Base-by-base conservation (phyloP, 2,329 filamentous ascomycete genomes). In the Pezicula neosporulosa region DNA sequence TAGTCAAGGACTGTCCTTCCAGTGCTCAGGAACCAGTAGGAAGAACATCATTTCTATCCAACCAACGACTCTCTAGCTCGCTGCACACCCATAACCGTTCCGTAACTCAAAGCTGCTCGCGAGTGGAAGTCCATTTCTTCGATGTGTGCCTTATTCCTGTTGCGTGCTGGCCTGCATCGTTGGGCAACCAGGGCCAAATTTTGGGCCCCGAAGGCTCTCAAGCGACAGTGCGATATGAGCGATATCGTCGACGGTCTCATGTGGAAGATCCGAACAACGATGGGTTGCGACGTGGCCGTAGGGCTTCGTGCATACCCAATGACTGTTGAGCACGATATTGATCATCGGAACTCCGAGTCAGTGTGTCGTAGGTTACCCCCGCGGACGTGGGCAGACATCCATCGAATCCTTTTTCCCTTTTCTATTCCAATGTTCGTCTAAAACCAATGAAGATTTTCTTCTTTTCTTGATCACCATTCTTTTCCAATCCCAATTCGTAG, bases 211-310 rank as follows among this genome's bases (percentile, higher is more conserved):
- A 61, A 63, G 42, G 3, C 24, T 21, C 39, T 15, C 61, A 61
- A 63, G 54, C 47, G 24, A 36, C 45, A 19, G 18, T 47, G 30
- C 55, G 24, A 24, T 24, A 24, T 24, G 24, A 3, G 59, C 58
- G 59, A 61, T 56, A 58, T 60, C 59, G 60, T 60, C 55, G 48
- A 47, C 39, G 38, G 47, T 39, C 46, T 55, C 55, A 48, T 56
- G 44, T 43, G 48, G 42, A 37, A 28, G 10, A 30, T n/a, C 39
- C 18, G n/a, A 38, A 38, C 28, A 27, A 38, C 45, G 37, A 18
- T 21, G 30, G 51, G 46, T 48, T 56, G 58, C 61, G 55, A 65
- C 60, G 64, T 66, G 64, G 64, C 63, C 55, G 58, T 51, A 61
- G 52, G 60, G 43, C 57, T 47, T 49, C 47, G 49, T 49, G 24